Evolutionary conservation across 106 monocot genomes (phyloP).

Genomic region (Apostasia ramifera): DNA sequence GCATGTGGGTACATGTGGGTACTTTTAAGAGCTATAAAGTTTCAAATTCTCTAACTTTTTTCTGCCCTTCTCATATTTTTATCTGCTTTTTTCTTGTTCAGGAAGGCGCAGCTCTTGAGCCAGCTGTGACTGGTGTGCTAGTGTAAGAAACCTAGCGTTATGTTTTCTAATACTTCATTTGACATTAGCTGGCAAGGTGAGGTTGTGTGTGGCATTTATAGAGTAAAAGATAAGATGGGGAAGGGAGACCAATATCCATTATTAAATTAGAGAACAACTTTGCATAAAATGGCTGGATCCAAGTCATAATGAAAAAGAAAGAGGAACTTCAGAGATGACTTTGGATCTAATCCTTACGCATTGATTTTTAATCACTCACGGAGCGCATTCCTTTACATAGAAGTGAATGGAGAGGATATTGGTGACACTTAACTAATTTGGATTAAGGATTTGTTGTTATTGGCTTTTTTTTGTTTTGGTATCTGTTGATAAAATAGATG

Average conservation of each 20-base stretch:
- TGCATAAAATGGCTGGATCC: no score
- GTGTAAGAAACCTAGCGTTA: constrained; percentile 41
- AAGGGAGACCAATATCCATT: no score
- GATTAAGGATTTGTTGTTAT: neutral
- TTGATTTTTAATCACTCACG: no score
- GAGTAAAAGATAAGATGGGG: no score
- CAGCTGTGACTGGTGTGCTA: constrained; percentile 53
- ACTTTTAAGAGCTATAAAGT: neutral
- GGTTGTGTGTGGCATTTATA: no score
- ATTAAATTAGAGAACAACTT: no score
- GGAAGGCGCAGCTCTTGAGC: constrained; percentile 42
- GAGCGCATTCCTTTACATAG: neutral
- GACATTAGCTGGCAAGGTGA: no score
- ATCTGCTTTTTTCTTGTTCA: constrained; percentile 13
- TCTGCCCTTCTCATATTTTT: neutral
- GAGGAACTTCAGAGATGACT: no score
- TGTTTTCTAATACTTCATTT: neutral
- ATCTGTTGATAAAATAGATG: neutral
- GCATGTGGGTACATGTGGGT: no score
- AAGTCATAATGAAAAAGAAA: no score
- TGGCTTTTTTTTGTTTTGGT: no score
- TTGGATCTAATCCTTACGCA: no score
- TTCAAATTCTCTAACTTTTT: neutral
- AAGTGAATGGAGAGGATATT: neutral
- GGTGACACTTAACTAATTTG: neutral